These are phyloP conservation scores for Solanum aculeatissimum DNA, from an alignment of 305 asterid species.

Conservation along the genomic window DNA sequence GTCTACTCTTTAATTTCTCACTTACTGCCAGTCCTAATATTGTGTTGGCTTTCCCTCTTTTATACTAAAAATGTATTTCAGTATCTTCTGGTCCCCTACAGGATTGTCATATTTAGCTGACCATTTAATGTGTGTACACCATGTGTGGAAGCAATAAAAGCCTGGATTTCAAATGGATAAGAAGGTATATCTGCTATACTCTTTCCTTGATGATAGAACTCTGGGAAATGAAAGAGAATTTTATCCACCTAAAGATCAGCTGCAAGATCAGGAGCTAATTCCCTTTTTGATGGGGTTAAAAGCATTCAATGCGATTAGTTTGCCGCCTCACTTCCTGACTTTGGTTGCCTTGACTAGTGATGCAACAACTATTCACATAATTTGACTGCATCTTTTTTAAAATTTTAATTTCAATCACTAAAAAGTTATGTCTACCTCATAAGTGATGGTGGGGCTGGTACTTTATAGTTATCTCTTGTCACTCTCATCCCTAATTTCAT, in stretches of 20 bases:
- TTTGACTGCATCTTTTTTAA: not conserved
- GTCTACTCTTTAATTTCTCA: not conserved
- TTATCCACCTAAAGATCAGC: not conserved
- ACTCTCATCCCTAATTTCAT: not conserved
- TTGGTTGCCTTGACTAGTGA: not conserved
- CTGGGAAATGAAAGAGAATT: not conserved
- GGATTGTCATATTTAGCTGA: conserved; percentile 25
- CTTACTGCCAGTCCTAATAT: not conserved
- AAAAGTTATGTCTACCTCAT: not conserved
- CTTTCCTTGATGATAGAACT: not conserved
- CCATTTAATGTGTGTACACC: conserved; percentile 32
- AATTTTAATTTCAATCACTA: not conserved
- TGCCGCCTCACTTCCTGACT: not conserved
- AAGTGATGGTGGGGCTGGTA: not conserved
- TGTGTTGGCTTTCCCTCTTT: conserved; percentile 1
- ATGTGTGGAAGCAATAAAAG: conserved; percentile 26
- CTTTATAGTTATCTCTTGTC: not conserved
- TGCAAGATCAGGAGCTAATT: not conserved
- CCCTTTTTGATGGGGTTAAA: not conserved
- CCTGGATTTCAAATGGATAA: conserved; percentile 22
- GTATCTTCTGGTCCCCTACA: conserved; percentile 21
- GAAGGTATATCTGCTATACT: not conserved
- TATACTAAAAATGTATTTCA: not conserved
- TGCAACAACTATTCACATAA: not conserved
- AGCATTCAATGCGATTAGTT: not conserved